A percentile compares a stretch with the other conserved stretches of the same genome.
phyloP scores from a whole-genome alignment of 352 stramenopile genomes.

The Chrysophaeum taylorii region DNA sequence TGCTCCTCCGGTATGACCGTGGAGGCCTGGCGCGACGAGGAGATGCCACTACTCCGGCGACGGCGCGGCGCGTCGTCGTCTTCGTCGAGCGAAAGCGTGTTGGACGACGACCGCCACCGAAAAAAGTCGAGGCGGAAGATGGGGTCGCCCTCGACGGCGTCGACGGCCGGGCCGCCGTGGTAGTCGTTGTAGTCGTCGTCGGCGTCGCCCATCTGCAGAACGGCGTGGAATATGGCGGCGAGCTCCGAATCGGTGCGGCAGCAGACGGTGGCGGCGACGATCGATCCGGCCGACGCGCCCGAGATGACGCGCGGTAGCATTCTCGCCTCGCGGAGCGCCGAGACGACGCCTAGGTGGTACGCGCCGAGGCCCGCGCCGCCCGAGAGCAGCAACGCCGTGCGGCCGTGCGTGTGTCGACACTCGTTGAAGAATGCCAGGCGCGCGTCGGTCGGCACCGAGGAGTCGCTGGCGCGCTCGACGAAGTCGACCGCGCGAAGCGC shows the following conservation, averaged over 20 bases:
- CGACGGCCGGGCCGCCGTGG: not conserved
- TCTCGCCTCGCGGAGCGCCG: conserved; percentile 78
- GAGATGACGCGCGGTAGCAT: conserved; percentile 86
- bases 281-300: conserved; percentile 75
- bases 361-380: conserved; percentile 85
- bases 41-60: no score
- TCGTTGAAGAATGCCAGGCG: conserved; percentile 98
- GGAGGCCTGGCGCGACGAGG: no score
- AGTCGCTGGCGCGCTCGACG: not conserved
- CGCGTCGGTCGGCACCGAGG: conserved; percentile 60
- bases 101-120: conserved; percentile 3
- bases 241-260: conserved; percentile 31
- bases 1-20: no score
- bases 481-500: not conserved
- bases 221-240: conserved; percentile 22
- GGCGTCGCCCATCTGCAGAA: not conserved
- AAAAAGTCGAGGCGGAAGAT: conserved; percentile 13
- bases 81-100: not conserved
- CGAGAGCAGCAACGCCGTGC: conserved; percentile 83
- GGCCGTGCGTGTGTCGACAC: conserved; percentile 86
- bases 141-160: not conserved
- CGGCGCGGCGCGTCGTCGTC: no score
- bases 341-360: conserved; percentile 90
- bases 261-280: conserved; percentile 33
- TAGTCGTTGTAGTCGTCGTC: not conserved